Conservation (phyloP, 495 filamentous ascomycete species). For the Lasiosphaeria miniovina region DNA sequence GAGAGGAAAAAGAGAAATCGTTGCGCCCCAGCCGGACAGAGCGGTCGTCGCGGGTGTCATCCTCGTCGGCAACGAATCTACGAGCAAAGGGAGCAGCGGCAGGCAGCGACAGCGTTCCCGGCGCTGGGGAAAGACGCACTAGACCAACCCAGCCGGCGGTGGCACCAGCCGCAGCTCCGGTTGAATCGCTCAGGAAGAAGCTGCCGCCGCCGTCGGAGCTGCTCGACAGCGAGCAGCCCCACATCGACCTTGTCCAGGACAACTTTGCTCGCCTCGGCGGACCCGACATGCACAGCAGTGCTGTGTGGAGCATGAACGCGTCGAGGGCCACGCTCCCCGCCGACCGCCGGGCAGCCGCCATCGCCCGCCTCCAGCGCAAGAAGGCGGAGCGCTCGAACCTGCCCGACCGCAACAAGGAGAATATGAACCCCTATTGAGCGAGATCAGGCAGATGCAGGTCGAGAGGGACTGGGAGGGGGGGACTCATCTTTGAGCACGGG, state of each 20-base stretch:
- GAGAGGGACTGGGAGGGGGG: not conserved
- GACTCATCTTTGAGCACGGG: too few relatives aligned
- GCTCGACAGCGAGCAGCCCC: constrained; percentile 18
- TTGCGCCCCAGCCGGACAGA: not conserved
- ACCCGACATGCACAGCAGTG: constrained; percentile 26
- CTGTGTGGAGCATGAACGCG: constrained; percentile 30
- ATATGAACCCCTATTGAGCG: constrained; percentile 28
- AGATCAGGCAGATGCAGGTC: not conserved
- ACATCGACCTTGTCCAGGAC: constrained; percentile 41
- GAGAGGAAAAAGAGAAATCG: constrained; percentile 6
- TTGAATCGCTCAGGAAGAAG: not conserved
- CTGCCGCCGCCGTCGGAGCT: constrained; percentile 6
- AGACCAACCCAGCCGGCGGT: not conserved
- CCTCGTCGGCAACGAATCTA: not conserved
- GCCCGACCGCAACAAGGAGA: constrained; percentile 43
- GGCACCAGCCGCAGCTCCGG: not conserved
- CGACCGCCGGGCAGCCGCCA: constrained; percentile 60
- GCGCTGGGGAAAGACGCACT: not conserved
- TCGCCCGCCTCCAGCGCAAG: constrained; percentile 58
- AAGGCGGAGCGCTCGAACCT: constrained; percentile 38
- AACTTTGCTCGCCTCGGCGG: constrained; percentile 39
- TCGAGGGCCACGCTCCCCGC: constrained; percentile 51
- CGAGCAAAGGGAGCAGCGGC: not conserved
- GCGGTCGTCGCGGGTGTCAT: not conserved
- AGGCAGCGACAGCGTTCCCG: not conserved